Base-by-base conservation (phyloP, 257 asterid species). In the Nicotiana knightiana region DNA sequence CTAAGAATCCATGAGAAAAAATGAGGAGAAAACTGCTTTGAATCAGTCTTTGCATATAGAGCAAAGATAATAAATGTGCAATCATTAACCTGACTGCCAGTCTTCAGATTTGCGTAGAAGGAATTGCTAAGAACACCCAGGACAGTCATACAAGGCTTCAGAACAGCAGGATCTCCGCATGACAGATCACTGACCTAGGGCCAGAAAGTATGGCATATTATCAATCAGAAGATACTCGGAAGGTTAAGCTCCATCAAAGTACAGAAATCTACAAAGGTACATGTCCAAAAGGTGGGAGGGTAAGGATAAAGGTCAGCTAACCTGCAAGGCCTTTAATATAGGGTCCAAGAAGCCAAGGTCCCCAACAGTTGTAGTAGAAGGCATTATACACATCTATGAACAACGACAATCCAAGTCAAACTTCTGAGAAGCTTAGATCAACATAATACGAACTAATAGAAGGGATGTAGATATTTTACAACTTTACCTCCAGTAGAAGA, bases 401-500 rank as follows among this genome's bases (percentile, higher is more conserved):
- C 46, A 51, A 75, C 5, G 46, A 9, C 63, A 16, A 51, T 53
- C 28, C 63, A 75, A 51, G 80, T 75, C 46, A 51, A 15, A 51
- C 28, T 75, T 46, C 76, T 54, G 21, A 64, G 70, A 28, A 51
- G 46, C 80, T 51, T 51, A 51, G 80, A 75, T 75, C 39, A 73
- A 46, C 24, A 30, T 35, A 79, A 71, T 54, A 81, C 48, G 67
- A 64, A 37, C 77, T 82, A 80, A 58, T 6, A 32, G 28, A 46
- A 84, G 3, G 15, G 18, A 8, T 4, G 75, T 57, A 83, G 35
- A 86, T 15, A 59, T 35, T 67, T 39, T 59, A 43, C 64, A 83
- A 81, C 39, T 58, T 78, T 85, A 96, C 99, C 95, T 96, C 98
- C 81, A 96, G 86, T 61, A 96, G 85, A 83, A 94, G 91, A 87